Conservation (phyloP, 768 basidiomycete species). For the Mycena venus region DNA sequence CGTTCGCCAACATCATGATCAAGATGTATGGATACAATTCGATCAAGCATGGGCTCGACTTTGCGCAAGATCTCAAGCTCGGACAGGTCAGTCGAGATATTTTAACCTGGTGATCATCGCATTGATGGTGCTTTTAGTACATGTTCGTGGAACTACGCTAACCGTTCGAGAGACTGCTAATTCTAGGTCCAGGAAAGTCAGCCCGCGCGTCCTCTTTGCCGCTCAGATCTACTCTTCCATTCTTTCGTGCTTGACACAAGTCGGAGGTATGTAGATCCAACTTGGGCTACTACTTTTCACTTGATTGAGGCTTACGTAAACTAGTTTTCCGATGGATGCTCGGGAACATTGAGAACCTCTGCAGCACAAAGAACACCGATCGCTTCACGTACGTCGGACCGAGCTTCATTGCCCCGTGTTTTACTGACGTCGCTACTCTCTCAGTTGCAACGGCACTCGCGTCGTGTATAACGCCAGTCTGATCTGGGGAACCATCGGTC, state of each 20-base stretch:
- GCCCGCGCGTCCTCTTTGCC: constrained; percentile 6
- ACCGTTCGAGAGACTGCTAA: neutral
- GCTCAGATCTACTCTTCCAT: neutral
- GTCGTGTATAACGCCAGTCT: constrained; percentile 11
- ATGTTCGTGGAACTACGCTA: neutral
- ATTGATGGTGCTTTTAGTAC: neutral
- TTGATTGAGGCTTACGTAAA: neutral
- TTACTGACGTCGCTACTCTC: neutral
- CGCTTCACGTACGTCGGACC: constrained; percentile 8
- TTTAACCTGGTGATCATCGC: neutral
- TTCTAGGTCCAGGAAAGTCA: constrained; percentile 1
- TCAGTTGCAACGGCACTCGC: constrained; percentile 18
- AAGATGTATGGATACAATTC: constrained; percentile 22
- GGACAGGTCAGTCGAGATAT: constrained; percentile 7
- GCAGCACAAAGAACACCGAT: constrained; percentile 8
- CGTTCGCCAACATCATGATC: constrained; percentile 23
- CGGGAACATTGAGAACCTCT: constrained; percentile 11
- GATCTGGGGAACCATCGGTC: constrained; percentile 18
- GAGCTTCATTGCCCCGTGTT: no score
- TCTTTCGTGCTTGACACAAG: constrained; percentile 8
- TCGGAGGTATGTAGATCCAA: neutral
- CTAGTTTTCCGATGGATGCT: constrained; percentile 23
- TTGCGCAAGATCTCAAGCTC: constrained; percentile 23
- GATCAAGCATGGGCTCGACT: constrained; percentile 22
- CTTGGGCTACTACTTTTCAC: neutral